Base-by-base conservation (phyloP, 352 stramenopile genomes). In the Phytophthora pistaciae region DNA sequence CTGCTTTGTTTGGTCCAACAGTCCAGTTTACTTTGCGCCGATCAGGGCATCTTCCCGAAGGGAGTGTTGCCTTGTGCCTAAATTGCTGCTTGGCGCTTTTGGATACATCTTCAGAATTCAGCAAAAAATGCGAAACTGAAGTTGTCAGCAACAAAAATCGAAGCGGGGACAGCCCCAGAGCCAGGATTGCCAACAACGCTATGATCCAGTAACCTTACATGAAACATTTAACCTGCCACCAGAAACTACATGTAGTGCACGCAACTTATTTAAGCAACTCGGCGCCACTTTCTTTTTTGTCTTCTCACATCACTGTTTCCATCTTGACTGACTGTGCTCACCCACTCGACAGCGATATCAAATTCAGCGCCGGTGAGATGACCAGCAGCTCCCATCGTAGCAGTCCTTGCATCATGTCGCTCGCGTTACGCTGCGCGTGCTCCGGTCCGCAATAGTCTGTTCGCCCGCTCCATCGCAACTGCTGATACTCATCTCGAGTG, bases 301-400 rank as follows among this genome's bases (percentile, higher is more conserved):
- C 42, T 50, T 50, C 5, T 25, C 23, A 59, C 23, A 4, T 25
- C 25, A 58, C 23, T 6, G 10, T 27, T 29, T 42, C 6, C 5
- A n/a, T n/a, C n/a, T 27, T 27, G 25, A 27, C 25, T 5, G 25
- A 29, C 1, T 4, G n/a, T 5, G 5, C 27, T 66, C 36, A 63
- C 16, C 53, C 53, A 10, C 42, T 33, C 40, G 50, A 46, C 14
- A 73, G 54, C 20, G 70, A 66, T 50, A 64, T 65, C 1, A 78
- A 48, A 16, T 65, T 72, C 31, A 79, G 8, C 38, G 68, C 79
- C 14, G 79, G 79, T 2, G 67, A 68, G 27, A 86, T 82, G 25
- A 72, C 63, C 7, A 80, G 52, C 56, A 76, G 33, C 38, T 86
- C 79, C 79, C 79, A 86, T 10, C 77, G 74, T 52, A 87, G 49